Base-by-base conservation (phyloP, 441 rosid species). In the Croton setiger region DNA sequence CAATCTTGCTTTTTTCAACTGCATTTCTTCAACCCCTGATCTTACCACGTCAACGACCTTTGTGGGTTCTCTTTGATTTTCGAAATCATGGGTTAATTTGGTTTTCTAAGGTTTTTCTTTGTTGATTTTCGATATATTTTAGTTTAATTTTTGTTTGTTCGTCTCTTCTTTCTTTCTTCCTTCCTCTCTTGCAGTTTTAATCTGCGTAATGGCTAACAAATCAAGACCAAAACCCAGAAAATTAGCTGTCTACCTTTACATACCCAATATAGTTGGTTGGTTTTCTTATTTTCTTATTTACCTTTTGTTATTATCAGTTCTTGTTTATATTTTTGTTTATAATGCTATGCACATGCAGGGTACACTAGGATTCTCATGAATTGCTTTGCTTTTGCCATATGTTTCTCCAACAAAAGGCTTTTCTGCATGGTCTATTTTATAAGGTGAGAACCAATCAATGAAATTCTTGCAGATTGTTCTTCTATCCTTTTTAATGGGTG, bases 181-280 rank as follows among this genome's bases (percentile, higher is more conserved):
- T n/a, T 15, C 14, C 15, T 20, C 44, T 9, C 18, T 66, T 72
- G 74, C 79, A 79, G 85, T 66, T 66, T 56, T 77, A 31, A 43
- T 60, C 57, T n/a, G 21, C 3, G n/a, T 36, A 35, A 90, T 86
- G 98, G 91, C 84, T 36, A 79, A 70, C 67, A 84, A 81, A 62
- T 80, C 88, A 15, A 79, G 74, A 70, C 67, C 84, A 35, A 83
- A 77, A 60, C 93, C 87, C 20, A 67, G 80, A 59, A 90, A 70
- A 76, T 62, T 89, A 27, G 76, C 89, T 3, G 98, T 92, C 17
- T 90, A 94, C 69, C 89, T 90, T 66, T 94, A 92, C 74, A 82
- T 92, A 75, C 98, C 98, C 45, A 92, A 92, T 79, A 78, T 92
- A 51, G 83, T 94, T 75, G 98, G 98, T 87, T 68, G 71, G 84